Percentiles rank a stretch among this genome's conserved stretches.
phyloP scores from a whole-genome alignment of 2,329 filamentous ascomycete species.

The Calonectria henricotiae region DNA sequence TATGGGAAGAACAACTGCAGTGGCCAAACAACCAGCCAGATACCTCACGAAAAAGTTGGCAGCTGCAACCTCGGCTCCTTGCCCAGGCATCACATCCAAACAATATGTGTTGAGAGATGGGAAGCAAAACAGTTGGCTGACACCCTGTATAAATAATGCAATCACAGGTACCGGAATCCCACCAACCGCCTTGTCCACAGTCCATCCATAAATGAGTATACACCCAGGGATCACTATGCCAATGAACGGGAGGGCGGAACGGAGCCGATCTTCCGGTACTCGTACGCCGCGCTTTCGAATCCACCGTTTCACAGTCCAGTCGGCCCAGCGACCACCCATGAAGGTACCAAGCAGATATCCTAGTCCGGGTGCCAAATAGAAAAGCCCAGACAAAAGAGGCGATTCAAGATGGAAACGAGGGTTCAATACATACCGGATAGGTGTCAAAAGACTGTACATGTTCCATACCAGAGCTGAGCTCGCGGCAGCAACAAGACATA shows the following conservation, averaged over 20 bases:
- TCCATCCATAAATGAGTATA: constrained; percentile 76
- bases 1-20: constrained; percentile 81
- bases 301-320: constrained; percentile 77
- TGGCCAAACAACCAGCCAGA: constrained; percentile 80
- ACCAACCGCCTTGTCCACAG: constrained; percentile 66
- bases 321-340: constrained; percentile 80
- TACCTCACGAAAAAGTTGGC: constrained; percentile 88
- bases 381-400: constrained; percentile 79
- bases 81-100: constrained; percentile 82
- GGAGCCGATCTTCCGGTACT: constrained; percentile 79
- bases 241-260: constrained; percentile 72
- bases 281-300: constrained; percentile 74
- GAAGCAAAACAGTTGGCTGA: constrained; percentile 84
- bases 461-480: constrained; percentile 81
- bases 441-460: constrained; percentile 75
- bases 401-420: constrained; percentile 80
- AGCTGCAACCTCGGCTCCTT: constrained; percentile 82
- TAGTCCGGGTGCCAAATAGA: constrained; percentile 82
- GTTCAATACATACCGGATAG: constrained; percentile 82
- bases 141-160: constrained; percentile 82
- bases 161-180: constrained; percentile 77
- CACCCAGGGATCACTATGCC: constrained; percentile 73
- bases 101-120: constrained; percentile 86
- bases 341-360: constrained; percentile 81
- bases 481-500: constrained; percentile 73